Evolutionary conservation across 495 filamentous ascomycete species (phyloP).

Genomic region (Penicillium argentinense): DNA sequence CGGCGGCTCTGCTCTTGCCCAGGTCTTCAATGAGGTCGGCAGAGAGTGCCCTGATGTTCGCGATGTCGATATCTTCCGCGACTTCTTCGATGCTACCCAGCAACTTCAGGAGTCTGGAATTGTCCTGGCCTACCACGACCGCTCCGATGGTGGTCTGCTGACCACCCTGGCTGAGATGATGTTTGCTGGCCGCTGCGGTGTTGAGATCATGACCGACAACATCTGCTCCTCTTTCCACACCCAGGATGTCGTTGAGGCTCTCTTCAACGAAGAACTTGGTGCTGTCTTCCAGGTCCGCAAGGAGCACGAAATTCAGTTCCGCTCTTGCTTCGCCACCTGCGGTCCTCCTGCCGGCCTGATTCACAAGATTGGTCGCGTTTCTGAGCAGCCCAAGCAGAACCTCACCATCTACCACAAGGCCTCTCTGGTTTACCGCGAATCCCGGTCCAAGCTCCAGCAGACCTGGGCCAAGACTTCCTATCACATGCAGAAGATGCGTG

Average conservation of each 20-base stretch:
- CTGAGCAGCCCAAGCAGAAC: constrained; percentile 68
- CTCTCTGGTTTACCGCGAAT: constrained; percentile 63
- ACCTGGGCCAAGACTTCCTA: constrained; percentile 86
- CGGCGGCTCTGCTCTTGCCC: constrained; percentile 90
- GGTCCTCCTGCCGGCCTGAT: constrained; percentile 81
- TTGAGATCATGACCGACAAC: constrained; percentile 78
- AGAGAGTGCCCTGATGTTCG: constrained; percentile 82
- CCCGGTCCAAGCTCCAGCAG: constrained; percentile 76
- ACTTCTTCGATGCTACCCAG: constrained; percentile 87
- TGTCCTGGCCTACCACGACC: constrained; percentile 93
- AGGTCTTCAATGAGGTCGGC: constrained; percentile 87
- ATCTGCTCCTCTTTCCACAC: constrained; percentile 56
- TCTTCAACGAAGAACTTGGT: constrained; percentile 97
- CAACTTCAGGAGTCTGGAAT: constrained; percentile 83
- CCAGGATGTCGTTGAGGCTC: constrained; percentile 64
- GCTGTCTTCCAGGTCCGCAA: constrained; percentile 93
- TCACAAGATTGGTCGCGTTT: constrained; percentile 76
- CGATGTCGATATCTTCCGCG: constrained; percentile 75
- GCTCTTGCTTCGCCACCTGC: constrained; percentile 86
- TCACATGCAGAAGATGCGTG: constrained; percentile 86
- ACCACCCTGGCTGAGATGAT: constrained; percentile 96
- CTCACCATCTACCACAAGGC: constrained; percentile 73
- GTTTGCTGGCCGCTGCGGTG: constrained; percentile 92
- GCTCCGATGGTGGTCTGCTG: constrained; percentile 89
- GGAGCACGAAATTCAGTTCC: constrained; percentile 80